Percentiles rank a stretch among this genome's conserved stretches.
Conservation (phyloP, 148 eudicot genomes). For the Nepenthes gracilis region DNA sequence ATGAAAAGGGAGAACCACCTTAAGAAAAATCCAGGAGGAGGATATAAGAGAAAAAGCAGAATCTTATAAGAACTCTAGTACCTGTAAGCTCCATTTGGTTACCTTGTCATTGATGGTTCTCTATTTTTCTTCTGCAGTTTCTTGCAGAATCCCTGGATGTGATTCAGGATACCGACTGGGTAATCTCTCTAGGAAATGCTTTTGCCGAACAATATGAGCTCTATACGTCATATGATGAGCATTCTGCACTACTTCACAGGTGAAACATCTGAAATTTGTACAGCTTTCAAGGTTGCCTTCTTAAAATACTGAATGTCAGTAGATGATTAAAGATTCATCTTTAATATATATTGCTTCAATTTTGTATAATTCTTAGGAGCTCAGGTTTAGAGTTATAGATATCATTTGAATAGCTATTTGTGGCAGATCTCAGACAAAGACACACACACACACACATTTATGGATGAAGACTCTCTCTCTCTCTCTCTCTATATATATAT, state of each 20-base stretch:
- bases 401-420: too few relatives aligned
- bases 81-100: not conserved
- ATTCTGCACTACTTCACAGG: constrained; percentile 92
- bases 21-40: too few relatives aligned
- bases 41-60: too few relatives aligned
- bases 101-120: constrained; percentile 6
- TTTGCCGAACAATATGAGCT: constrained; percentile 87
- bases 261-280: constrained; percentile 14
- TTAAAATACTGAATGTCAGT: not conserved
- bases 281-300: not conserved
- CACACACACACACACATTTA: too few relatives aligned
- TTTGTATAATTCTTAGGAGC: too few relatives aligned
- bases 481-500: not conserved
- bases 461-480: not conserved
- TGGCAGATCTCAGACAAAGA: too few relatives aligned
- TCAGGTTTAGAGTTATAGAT: too few relatives aligned
- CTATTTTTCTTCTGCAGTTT: constrained; percentile 44
- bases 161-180: constrained; percentile 77
- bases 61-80: not conserved
- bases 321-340: too few relatives aligned
- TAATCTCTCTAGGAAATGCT: constrained; percentile 69
- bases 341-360: too few relatives aligned
- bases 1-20: too few relatives aligned
- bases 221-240: constrained; percentile 80
- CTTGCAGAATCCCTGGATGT: constrained; percentile 96